Conservation (phyloP, 179 eudicot species). For the Beta macrorhiza region DNA sequence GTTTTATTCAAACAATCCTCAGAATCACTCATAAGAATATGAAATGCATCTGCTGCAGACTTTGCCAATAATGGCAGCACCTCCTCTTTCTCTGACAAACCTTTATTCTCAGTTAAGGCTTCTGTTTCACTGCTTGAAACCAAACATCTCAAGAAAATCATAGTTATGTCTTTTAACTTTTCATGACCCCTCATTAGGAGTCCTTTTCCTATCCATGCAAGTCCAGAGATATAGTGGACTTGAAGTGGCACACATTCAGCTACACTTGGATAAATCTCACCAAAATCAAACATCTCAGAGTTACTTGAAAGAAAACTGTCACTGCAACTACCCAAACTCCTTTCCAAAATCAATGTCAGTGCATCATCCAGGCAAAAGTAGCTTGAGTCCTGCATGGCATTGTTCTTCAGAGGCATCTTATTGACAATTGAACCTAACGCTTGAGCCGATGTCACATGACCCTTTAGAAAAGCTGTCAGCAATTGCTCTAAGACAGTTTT, state of each 20-base stretch:
- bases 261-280: conserved; percentile 29
- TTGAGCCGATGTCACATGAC: conserved; percentile 83
- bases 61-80: conserved; percentile 39
- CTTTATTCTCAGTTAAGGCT: conserved; percentile 31
- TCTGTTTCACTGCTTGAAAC: conserved; percentile 34
- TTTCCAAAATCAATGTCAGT: conserved; percentile 50
- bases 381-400: conserved; percentile 31
- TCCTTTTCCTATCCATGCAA: conserved; percentile 97
- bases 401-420: conserved; percentile 54
- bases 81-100: conserved; percentile 30
- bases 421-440: conserved; percentile 90
- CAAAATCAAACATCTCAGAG: conserved; percentile 24
- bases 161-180: conserved; percentile 63
- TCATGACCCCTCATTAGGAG: conserved; percentile 90
- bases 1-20: conserved; percentile 77
- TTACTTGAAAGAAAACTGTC: conserved; percentile 31
- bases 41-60: conserved; percentile 86
- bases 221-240: conserved; percentile 47
- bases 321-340: conserved; percentile 32
- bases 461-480: conserved; percentile 44
- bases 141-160: conserved; percentile 62
- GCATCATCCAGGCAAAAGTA: conserved; percentile 53
- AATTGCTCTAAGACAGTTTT: conserved; percentile 45
- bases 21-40: conserved; percentile 74
- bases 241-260: conserved; percentile 32